Evolutionary conservation across 208 protist genomes (phyloP).

Genomic region (Strigomonas oncopelti): DNA sequence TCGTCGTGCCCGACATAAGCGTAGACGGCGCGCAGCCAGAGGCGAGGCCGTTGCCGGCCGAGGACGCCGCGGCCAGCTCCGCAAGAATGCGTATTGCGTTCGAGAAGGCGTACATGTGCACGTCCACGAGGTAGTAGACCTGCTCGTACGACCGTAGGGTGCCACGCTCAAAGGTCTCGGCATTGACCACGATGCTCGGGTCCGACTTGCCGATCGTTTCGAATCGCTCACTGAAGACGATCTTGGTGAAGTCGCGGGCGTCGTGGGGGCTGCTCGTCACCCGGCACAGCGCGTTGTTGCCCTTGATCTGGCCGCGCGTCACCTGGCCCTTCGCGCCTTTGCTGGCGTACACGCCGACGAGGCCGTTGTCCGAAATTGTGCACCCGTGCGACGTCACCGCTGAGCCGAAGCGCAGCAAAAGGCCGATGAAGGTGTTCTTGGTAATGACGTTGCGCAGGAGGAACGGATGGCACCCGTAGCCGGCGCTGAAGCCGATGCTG

Average conservation of each 20-base stretch:
- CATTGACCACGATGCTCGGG: background rate
- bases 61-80: conserved; percentile 58
- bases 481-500: conserved; percentile 67
- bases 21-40: conserved; percentile 30
- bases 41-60: conserved; percentile 47
- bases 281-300: conserved; percentile 78
- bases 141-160: conserved; percentile 43
- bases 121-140: conserved; percentile 33
- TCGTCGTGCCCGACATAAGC: conserved; percentile 5
- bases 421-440: conserved; percentile 79
- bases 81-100: conserved; percentile 46
- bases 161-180: background rate
- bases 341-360: conserved; percentile 73
- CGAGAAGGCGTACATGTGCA: conserved; percentile 42
- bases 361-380: conserved; percentile 62
- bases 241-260: conserved; percentile 43
- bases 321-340: conserved; percentile 65
- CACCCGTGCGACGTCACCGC: conserved; percentile 54
- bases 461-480: conserved; percentile 72
- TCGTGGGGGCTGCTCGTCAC: conserved; percentile 28
- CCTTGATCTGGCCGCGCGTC: conserved; percentile 27
- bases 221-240: conserved; percentile 22
- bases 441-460: conserved; percentile 60
- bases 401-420: conserved; percentile 70
- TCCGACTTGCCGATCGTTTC: conserved; percentile 5